A percentile compares a stretch with the other conserved stretches of the same genome.
phyloP scores from a whole-genome alignment of 2,329 filamentous ascomycete species.

The Ophiostoma perfectum region DNA sequence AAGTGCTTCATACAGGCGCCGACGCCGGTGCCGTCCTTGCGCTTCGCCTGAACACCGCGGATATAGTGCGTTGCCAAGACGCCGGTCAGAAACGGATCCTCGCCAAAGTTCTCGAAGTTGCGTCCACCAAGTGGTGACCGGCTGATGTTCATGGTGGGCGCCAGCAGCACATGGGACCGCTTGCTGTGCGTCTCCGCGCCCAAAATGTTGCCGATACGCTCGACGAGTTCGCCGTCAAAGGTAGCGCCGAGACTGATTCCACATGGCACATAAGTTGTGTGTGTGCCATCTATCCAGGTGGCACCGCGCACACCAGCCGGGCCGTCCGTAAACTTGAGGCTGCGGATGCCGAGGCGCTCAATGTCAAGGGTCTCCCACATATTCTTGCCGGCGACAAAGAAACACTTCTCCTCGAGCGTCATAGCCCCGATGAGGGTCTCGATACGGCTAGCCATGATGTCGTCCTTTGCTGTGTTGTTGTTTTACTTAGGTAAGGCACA shows the following conservation, averaged over 20 bases:
- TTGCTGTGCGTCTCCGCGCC: slow-evolving; percentile 55
- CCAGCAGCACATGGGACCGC: slow-evolving; percentile 53
- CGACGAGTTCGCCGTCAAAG: slow-evolving; percentile 18
- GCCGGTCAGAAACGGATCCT: slow-evolving; percentile 39
- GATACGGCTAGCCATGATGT: slow-evolving; percentile 11
- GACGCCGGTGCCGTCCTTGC: slow-evolving; percentile 12
- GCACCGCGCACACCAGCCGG: slow-evolving; percentile 65
- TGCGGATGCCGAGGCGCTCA: slow-evolving; percentile 23
- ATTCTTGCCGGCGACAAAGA: slow-evolving; percentile 23
- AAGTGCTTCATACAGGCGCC: slow-evolving; percentile 40
- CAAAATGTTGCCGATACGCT: slow-evolving; percentile 35
- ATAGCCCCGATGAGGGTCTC: slow-evolving; percentile 16
- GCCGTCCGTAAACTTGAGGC: slow-evolving; percentile 57
- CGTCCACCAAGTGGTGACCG: slow-evolving; percentile 57
- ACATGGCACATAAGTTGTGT: slow-evolving; percentile 76
- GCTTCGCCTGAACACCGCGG: slow-evolving; percentile 17
- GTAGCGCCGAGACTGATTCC: slow-evolving; percentile 66
- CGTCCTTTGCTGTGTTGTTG: background rate
- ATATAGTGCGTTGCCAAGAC: slow-evolving; percentile 18
- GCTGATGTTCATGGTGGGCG: slow-evolving; percentile 52
- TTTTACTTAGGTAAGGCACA: background rate
- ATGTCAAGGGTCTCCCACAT: slow-evolving; percentile 26
- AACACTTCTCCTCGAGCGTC: slow-evolving; percentile 25
- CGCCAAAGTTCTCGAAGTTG: slow-evolving; percentile 60
- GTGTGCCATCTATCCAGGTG: slow-evolving; percentile 61